These are phyloP conservation scores for Zygosaccharomyces rouxii DNA, from an alignment of 805 yeast genomes.

Conservation along the genomic window DNA sequence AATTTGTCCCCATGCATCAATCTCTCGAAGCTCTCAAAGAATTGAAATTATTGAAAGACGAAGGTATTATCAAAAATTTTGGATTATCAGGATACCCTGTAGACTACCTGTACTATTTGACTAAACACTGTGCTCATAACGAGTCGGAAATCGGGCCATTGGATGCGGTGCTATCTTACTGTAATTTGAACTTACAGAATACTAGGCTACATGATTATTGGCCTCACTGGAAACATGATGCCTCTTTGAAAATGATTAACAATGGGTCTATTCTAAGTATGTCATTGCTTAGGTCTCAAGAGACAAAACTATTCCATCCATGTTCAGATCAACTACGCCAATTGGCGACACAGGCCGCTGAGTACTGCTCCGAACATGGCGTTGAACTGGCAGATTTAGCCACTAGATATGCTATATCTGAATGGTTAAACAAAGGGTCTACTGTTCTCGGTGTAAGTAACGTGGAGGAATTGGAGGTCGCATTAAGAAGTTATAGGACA, in stretches of 20 bases:
- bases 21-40: constrained; percentile 61
- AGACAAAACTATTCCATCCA: constrained; percentile 77
- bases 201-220: constrained; percentile 45
- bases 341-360: constrained; percentile 42
- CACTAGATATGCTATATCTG: constrained; percentile 63
- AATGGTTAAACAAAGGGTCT: constrained; percentile 53
- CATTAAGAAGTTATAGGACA: constrained; percentile 52
- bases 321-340: constrained; percentile 55
- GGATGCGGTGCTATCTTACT: constrained; percentile 74
- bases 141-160: constrained; percentile 51
- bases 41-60: constrained; percentile 53
- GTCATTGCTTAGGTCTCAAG: constrained; percentile 70
- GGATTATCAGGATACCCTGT: constrained; percentile 91
- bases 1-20: constrained; percentile 57
- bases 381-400: constrained; percentile 79
- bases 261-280: constrained; percentile 85
- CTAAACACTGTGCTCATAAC: constrained; percentile 35
- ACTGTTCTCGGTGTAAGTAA: constrained; percentile 77
- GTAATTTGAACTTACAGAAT: constrained; percentile 81
- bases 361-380: constrained; percentile 39
- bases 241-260: constrained; percentile 54
- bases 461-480: constrained; percentile 57
- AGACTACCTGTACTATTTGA: constrained; percentile 53
- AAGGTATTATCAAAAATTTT: constrained; percentile 58
- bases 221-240: constrained; percentile 46